Evolutionary conservation across 1,139 yeast genomes (phyloP).

Genomic region (Pneumocystis wakefieldiae): DNA sequence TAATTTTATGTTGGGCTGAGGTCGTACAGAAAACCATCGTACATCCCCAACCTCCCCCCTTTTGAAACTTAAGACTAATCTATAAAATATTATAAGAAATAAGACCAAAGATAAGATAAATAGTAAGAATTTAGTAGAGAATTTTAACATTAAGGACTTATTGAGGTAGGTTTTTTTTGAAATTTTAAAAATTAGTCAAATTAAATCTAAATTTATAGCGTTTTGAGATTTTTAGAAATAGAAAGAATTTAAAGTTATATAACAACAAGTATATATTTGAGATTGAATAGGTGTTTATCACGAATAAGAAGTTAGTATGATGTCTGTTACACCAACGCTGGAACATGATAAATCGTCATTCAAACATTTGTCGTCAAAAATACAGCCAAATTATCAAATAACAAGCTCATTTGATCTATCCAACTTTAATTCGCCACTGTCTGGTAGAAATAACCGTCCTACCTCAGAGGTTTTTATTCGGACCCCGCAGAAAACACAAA

Average conservation of each 20-base stretch:
- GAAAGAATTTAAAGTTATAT: neutral
- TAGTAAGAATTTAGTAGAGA: neutral
- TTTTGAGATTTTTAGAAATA: neutral
- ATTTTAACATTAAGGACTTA: neutral
- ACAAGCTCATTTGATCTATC: neutral
- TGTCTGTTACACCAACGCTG: neutral
- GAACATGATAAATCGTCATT: neutral
- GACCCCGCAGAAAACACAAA: neutral
- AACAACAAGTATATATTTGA: neutral
- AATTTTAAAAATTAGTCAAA: neutral
- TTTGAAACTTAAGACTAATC: neutral
- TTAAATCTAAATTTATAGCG: neutral
- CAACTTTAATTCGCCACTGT: neutral
- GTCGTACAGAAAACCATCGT: neutral
- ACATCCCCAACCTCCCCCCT: neutral
- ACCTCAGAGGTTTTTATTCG: conserved; percentile 1
- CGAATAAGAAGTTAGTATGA: neutral
- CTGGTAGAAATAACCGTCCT: neutral
- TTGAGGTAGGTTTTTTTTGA: neutral
- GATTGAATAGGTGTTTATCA: neutral
- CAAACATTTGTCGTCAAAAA: neutral
- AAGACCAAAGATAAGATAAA: neutral
- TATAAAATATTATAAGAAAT: neutral
- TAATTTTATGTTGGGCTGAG: neutral
- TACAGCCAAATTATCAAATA: neutral